A percentile compares a stretch with the other conserved stretches of the same genome.
Evolutionary conservation across 108 stramenopile species (phyloP).

Genomic region (Stephanodiscus minutulus): DNA sequence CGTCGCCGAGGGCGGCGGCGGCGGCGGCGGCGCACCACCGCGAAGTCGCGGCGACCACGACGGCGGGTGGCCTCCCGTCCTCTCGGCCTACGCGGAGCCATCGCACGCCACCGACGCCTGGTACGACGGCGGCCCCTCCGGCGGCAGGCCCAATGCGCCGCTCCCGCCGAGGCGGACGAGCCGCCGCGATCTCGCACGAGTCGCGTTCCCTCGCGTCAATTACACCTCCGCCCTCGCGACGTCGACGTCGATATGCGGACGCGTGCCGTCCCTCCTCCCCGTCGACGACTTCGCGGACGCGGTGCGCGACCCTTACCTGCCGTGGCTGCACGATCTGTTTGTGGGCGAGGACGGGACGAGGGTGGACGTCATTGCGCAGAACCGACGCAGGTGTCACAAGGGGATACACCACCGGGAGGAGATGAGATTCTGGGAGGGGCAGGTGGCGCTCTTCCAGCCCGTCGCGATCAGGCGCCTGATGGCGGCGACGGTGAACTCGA

Average conservation of each 20-base stretch:
- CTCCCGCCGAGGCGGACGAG: slow-evolving; percentile 25
- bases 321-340: slow-evolving; percentile 76
- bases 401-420: slow-evolving; percentile 46
- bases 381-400: slow-evolving; percentile 68
- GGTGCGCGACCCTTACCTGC: slow-evolving; percentile 62
- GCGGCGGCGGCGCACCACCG: background rate
- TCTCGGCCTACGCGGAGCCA: slow-evolving; percentile 42
- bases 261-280: slow-evolving; percentile 48
- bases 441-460: slow-evolving; percentile 68
- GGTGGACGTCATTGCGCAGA: slow-evolving; percentile 66
- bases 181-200: slow-evolving; percentile 26
- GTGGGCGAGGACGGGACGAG: slow-evolving; percentile 29
- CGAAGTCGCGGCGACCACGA: slow-evolving; percentile 1
- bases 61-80: slow-evolving; percentile 40
- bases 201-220: slow-evolving; percentile 29
- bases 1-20: background rate
- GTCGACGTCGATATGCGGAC: slow-evolving; percentile 21
- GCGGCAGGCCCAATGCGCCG: slow-evolving; percentile 21
- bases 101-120: slow-evolving; percentile 29
- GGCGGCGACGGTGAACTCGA: background rate
- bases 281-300: slow-evolving; percentile 61
- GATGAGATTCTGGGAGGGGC: slow-evolving; percentile 69
- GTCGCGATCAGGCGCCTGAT: slow-evolving; percentile 53
- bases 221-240: slow-evolving; percentile 9
- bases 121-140: slow-evolving; percentile 35